Evolutionary conservation across 2,329 filamentous ascomycete species (phyloP).

Genomic region (Paracamarosporium sp.): DNA sequence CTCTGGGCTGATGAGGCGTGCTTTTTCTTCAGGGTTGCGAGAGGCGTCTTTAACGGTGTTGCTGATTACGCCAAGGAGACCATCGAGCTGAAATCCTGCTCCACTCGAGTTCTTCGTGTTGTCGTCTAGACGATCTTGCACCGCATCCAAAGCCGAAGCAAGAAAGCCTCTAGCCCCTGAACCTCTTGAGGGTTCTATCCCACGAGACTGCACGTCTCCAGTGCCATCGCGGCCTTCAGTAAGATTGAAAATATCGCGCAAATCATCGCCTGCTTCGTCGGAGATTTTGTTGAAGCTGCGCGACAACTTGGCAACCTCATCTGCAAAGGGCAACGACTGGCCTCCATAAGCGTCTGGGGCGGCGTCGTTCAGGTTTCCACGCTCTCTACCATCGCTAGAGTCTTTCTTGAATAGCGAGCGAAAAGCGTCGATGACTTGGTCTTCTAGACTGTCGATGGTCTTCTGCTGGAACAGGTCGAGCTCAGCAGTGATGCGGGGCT

Average conservation of each 20-base stretch:
- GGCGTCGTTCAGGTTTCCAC: constrained; percentile 27
- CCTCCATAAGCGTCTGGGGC: constrained; percentile 38
- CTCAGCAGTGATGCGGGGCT: constrained; percentile 38
- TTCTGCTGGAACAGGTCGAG: constrained; percentile 39
- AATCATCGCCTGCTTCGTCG: constrained; percentile 33
- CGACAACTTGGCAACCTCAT: constrained; percentile 37
- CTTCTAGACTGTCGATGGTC: constrained; percentile 39
- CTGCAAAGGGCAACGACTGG: constrained; percentile 36
- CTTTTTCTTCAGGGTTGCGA: constrained; percentile 36
- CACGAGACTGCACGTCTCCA: constrained; percentile 22
- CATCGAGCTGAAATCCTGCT: constrained; percentile 30
- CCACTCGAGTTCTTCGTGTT: constrained; percentile 15
- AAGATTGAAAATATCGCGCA: constrained; percentile 36
- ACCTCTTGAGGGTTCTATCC: background rate
- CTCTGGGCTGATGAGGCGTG: constrained; percentile 37
- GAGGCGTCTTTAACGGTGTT: constrained; percentile 36
- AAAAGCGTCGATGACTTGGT: constrained; percentile 37
- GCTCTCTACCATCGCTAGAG: constrained; percentile 21
- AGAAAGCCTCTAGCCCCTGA: constrained; percentile 31
- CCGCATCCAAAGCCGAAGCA: constrained; percentile 31
- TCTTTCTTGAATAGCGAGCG: constrained; percentile 35
- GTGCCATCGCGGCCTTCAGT: constrained; percentile 25
- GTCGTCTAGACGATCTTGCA: constrained; percentile 34
- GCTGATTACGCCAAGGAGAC: constrained; percentile 34
- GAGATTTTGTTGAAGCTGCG: constrained; percentile 36